Evolutionary conservation across 768 basidiomycete species (phyloP), one percentile per base, ranked within the genome.

Genomic region (Mrakia blollopis): DNA sequence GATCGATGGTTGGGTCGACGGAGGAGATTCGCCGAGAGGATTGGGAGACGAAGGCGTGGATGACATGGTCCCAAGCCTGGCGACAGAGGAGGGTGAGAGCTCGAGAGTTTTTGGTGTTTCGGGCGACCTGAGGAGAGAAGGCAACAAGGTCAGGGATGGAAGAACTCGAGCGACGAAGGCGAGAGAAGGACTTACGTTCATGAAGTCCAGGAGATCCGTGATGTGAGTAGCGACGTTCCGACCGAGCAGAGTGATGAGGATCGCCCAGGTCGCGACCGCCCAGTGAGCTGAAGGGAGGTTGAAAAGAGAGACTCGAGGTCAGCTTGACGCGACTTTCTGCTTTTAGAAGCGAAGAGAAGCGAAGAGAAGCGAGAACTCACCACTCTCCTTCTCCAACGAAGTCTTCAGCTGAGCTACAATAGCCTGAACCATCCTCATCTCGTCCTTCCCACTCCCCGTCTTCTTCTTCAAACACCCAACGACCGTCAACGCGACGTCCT

Each of bases 131-230:
- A 18, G 65, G 14, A 28, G 63, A 23, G 3, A 23, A 13, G 39
- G 18, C 32, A 21, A 39, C 8, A 30, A 72, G 32, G 41, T 74
- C 62, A 62, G 25, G 25, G 16, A 32, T 32, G 30, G 1, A 37
- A 61, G 57, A 67, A 18, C 9, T 11, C 41, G 44, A 21, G 41
- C 30, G 25, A 14, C 23, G 23, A 16, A 25, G n/a, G 3, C 3
- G 35, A 74, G 16, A 18, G 25, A 54, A 35, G 14, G 25, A 68
- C 73, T 23, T 18, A 73, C 76, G 35, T 72, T 77, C 60, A 73
- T 67, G 67, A 77, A 77, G 32, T 77, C 76, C 62, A 77, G 76
- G 9, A 77, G 30, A n/a, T 77, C 76, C 28, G 60, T 57, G 52
- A 73, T 63, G 72, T 77, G 62, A 9, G 70, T 73, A 35, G 71